Base-by-base conservation (phyloP, 2,329 filamentous ascomycete species). In the Beauveria caledonica region DNA sequence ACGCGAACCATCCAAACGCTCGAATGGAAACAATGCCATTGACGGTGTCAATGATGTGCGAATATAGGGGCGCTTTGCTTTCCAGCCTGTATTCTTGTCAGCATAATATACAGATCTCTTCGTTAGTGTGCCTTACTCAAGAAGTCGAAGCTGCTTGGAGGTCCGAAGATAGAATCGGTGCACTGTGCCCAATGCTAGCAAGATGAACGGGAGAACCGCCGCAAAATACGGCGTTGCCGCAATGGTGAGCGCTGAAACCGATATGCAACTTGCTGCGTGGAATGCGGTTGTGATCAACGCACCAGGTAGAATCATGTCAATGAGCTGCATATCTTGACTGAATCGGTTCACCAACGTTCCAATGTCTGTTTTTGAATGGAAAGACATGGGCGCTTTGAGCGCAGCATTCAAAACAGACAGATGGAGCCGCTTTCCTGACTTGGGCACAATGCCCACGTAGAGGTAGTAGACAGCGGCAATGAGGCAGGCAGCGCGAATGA, bases 1-100 rank as follows among this genome's bases (percentile, higher is more conserved):
- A 9, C 3, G n/a, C 56, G 4, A 44, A 15, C 82, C 81, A 85
- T 3, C 76, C 76, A 60, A 81, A 83, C 1, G 81, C 78, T 21
- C 81, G 75, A 50, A 82, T 77, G 0, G 76, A 79, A 0, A 71
- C 63, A 1, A 80, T 62, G 0, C 78, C 78, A 17, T 71, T 68
- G 1, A 80, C 64, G 5, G 76, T 76, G 58, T 82, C 80, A 25
- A 73, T 69, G 19, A 75, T 70, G 23, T 68, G 67, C 0, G 69
- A 70, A 48, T 71, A 72, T 0, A 74, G 62, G 3, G 71, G 71
- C 8, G 67, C 66, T 59, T 71, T 72, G 3, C 68, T 65, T 62
- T 74, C 72, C 0, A 74, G 66, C 23, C 60, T 58, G 42, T 27
- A 48, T 33, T 39, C 27, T 27, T 48, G 49, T 54, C 36, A 53